phyloP scores from a whole-genome alignment of 2,329 filamentous ascomycete species.

The Colletotrichum coccodes region DNA sequence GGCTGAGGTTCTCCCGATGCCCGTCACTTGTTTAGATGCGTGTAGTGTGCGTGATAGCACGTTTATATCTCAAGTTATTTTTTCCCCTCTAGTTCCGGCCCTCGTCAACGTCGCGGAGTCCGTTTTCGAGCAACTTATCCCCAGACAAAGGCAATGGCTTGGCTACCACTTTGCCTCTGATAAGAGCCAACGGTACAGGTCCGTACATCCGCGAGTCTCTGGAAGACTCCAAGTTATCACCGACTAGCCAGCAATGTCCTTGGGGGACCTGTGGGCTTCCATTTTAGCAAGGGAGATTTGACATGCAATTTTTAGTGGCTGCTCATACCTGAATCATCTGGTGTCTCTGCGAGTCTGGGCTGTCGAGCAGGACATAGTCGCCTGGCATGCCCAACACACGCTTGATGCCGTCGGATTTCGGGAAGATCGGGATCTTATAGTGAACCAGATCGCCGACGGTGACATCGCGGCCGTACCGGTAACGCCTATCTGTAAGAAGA shows the following conservation, averaged over 20 bases:
- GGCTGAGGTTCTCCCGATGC: not conserved
- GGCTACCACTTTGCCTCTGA: slow-evolving; percentile 84
- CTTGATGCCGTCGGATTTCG: slow-evolving; percentile 74
- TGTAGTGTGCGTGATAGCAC: not conserved
- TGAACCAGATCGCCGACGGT: slow-evolving; percentile 86
- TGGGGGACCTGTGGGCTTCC: slow-evolving; percentile 75
- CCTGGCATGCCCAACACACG: slow-evolving; percentile 81
- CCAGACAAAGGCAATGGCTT: slow-evolving; percentile 64
- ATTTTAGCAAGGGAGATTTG: not conserved
- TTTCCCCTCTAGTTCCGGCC: not conserved
- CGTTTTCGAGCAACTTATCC: slow-evolving; percentile 60
- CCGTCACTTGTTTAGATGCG: not conserved
- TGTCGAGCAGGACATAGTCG: slow-evolving; percentile 77
- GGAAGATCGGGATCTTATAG: slow-evolving; percentile 79
- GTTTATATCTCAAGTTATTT: not conserved
- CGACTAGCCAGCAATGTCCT: slow-evolving; percentile 91
- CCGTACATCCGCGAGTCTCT: slow-evolving; percentile 89
- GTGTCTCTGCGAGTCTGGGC: slow-evolving; percentile 56
- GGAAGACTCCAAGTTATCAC: slow-evolving; percentile 87
- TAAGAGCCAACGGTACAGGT: slow-evolving; percentile 84
- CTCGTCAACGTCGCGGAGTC: slow-evolving; percentile 47
- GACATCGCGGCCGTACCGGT: slow-evolving; percentile 72
- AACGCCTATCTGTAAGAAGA: slow-evolving; percentile 74
- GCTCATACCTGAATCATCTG: slow-evolving; percentile 72
- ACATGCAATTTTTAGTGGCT: slow-evolving; percentile 1